Evolutionary conservation across 257 asterid genomes (phyloP), one percentile per base, ranked within the genome.

Genomic region (Paulownia fortunei): DNA sequence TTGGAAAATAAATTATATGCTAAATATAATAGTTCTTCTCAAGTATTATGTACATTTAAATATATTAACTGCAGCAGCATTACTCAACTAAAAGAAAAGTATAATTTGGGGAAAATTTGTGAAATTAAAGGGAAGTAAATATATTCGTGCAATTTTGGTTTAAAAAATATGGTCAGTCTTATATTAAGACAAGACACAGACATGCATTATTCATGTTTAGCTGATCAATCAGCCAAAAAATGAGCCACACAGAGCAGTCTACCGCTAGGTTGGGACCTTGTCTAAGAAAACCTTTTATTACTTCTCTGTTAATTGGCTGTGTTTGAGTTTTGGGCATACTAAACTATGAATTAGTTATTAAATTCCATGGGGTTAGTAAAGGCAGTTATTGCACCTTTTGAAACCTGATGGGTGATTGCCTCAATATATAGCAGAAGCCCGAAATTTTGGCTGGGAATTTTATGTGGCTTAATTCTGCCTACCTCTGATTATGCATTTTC

Each of bases 281-380:
- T 24, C 26, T 39, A 19, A 6, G 13, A 49, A 34, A 6, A 51
- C 56, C 10, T 56, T 73, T 58, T 13, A 15, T 24, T 32, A 56
- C 41, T 73, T 62, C 23, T 34, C 47, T 6, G 26, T 36, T 36
- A 56, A 36, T 42, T 30, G 24, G 46, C 27, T 16, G 26, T 13
- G 46, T 66, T 65, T 63, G 72, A 52, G 72, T 52, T 66, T 54
- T 52, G 46, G 51, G 34, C 67, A 37, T 36, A 16, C 74, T 44
- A 74, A 60, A 62, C 47, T 60, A 44, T 44, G 37, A 11, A 58
- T 58, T 37, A 42, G 42, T n/a, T 12, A 24, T 7, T 19, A 59
- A 58, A 23, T 55, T 72, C 16, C 42, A 1, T 2, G 44, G n/a
- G 56, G 19, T 36, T 36, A 42, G 70, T 54, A 66, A 26, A 64